Evolutionary conservation across 768 basidiomycete genomes (phyloP).

Genomic region (Russula abietina): DNA sequence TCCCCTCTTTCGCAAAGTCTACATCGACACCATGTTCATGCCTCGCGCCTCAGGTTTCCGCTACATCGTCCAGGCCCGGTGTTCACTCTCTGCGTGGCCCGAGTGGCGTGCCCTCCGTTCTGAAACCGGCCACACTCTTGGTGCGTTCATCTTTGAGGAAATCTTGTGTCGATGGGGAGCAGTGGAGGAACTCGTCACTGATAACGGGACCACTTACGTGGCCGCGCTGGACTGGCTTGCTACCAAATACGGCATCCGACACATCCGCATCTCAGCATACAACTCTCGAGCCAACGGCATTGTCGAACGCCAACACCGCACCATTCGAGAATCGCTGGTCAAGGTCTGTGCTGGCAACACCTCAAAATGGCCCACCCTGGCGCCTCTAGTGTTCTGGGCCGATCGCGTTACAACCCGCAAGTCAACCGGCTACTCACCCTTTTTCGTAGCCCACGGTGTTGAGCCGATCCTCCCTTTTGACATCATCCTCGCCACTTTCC

Average conservation of each 20-base stretch:
- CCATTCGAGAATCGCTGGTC: constrained; percentile 26
- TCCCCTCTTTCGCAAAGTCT: background rate
- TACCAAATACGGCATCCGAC: background rate
- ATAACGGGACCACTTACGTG: background rate
- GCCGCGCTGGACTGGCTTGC: too few species aligned
- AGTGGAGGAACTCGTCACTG: background rate
- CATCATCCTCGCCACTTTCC: too few species aligned
- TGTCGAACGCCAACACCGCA: background rate
- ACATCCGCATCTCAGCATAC: background rate
- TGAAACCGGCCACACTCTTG: background rate
- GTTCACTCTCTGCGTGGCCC: background rate
- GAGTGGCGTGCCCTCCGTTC: background rate
- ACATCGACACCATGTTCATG: background rate
- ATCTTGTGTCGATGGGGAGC: background rate
- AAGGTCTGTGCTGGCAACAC: constrained; percentile 27
- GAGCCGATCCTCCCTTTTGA: too few species aligned
- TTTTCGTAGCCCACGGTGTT: too few species aligned
- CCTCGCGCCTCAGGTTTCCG: background rate
- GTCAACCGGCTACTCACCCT: too few species aligned
- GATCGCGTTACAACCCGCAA: too few species aligned
- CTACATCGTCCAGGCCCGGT: background rate
- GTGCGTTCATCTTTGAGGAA: background rate
- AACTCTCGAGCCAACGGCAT: background rate
- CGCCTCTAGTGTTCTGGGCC: constrained; percentile 24
- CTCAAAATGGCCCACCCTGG: background rate